Conservation (phyloP, 2,329 filamentous ascomycete genomes). For the Claviceps sp. region DNA sequence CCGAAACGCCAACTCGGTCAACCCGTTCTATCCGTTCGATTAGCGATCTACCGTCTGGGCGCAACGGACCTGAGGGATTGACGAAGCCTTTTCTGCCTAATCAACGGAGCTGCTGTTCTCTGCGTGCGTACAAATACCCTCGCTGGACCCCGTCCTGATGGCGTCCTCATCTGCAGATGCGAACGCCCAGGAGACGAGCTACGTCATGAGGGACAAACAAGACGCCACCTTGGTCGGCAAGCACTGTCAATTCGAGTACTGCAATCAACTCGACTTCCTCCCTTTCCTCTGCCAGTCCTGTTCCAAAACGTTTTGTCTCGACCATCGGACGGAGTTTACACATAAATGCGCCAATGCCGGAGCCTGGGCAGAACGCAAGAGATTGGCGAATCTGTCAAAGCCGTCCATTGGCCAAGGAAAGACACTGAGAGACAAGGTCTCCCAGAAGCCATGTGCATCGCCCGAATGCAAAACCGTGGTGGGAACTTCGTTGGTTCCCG, state of each 20-base stretch:
- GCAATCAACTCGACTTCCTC: constrained; percentile 89
- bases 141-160: constrained; percentile 28
- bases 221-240: constrained; percentile 78
- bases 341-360: constrained; percentile 55
- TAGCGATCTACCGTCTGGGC: not conserved
- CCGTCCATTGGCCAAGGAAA: constrained; percentile 41
- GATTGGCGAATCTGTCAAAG: constrained; percentile 38
- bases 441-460: constrained; percentile 55
- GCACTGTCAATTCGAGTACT: constrained; percentile 85
- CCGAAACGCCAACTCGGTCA: not conserved
- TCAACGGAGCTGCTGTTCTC: not conserved
- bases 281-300: constrained; percentile 92
- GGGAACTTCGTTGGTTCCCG: constrained; percentile 52
- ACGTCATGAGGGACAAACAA: constrained; percentile 56
- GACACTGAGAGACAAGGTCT: constrained; percentile 38
- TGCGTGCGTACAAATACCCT: not conserved
- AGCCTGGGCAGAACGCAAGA: constrained; percentile 46
- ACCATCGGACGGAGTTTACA: constrained; percentile 75
- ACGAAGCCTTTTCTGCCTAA: constrained; percentile 6
- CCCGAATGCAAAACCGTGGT: constrained; percentile 56
- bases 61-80: not conserved
- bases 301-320: constrained; percentile 72
- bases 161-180: constrained; percentile 32
- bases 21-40: not conserved
- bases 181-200: constrained; percentile 37